These are phyloP conservation scores for Hibiscus trionum DNA, from an alignment of 345 rosid species.

Conservation along the genomic window DNA sequence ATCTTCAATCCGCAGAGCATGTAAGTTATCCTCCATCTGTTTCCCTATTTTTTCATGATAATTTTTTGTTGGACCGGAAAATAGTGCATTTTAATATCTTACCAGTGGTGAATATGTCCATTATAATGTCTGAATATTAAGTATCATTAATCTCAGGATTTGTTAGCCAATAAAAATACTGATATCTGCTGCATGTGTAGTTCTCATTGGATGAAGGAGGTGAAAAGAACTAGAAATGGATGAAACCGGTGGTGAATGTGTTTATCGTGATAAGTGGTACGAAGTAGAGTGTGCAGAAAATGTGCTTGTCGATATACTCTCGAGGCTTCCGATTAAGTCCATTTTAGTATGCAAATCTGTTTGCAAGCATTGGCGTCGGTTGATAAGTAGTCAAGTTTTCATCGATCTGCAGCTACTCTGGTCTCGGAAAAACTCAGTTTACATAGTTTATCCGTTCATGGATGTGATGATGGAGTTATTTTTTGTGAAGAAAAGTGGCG, in stretches of 20 bases:
- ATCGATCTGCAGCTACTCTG: conserved; percentile 4
- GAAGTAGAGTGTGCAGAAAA: neutral
- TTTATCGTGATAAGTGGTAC: conserved; percentile 7
- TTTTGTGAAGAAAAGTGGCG: neutral
- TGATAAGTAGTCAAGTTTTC: conserved; percentile 9
- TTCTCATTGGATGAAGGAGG: neutral
- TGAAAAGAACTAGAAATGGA: conserved; percentile 18
- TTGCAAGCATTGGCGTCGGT: no score
- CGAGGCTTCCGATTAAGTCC: conserved; percentile 18
- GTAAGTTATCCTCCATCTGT: neutral
- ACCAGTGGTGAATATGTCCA: neutral
- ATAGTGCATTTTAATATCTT: neutral
- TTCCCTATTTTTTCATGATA: neutral
- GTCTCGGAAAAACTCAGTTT: conserved; percentile 12
- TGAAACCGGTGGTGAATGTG: neutral
- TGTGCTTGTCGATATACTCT: conserved; percentile 17
- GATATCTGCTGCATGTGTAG: neutral
- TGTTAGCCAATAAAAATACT: neutral
- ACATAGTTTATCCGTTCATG: conserved; percentile 13
- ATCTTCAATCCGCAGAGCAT: neutral
- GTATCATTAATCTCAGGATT: neutral
- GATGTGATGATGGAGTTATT: neutral
- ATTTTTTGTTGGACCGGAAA: neutral
- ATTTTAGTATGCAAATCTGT: conserved; percentile 2
- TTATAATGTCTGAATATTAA: neutral